Evolutionary conservation across 495 filamentous ascomycete species (phyloP).

Genomic region (Trypethelium eluteriae): DNA sequence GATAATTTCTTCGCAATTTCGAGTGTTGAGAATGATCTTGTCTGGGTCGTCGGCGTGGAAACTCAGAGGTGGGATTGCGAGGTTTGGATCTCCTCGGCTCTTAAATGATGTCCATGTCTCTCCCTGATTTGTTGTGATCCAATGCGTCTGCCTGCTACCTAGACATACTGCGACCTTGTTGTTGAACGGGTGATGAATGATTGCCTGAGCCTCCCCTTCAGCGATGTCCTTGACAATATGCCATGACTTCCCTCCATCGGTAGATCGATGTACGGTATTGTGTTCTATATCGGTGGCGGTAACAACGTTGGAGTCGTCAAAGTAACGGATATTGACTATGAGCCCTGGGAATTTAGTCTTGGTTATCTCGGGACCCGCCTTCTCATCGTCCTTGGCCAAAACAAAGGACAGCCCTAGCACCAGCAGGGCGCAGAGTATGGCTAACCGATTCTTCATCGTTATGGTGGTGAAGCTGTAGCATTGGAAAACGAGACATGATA

Average conservation of each 20-base stretch:
- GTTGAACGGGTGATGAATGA: constrained; percentile 70
- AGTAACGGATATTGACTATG: constrained; percentile 68
- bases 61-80: constrained; percentile 43
- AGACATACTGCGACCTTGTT: constrained; percentile 69
- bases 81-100: constrained; percentile 44
- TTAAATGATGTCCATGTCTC: constrained; percentile 70
- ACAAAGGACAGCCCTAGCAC: constrained; percentile 26
- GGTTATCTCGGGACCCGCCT: constrained; percentile 39
- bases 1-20: constrained; percentile 50
- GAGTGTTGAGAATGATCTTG: constrained; percentile 73
- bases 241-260: constrained; percentile 73
- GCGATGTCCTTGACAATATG: constrained; percentile 53
- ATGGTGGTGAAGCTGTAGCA: background rate
- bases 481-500: background rate
- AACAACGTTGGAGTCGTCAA: constrained; percentile 73
- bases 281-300: constrained; percentile 52
- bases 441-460: constrained; percentile 11
- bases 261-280: constrained; percentile 59
- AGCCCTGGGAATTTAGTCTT: constrained; percentile 52
- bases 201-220: constrained; percentile 49
- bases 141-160: constrained; percentile 58
- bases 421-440: constrained; percentile 27
- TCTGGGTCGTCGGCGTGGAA: constrained; percentile 77
- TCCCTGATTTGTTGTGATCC: constrained; percentile 70
- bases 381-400: constrained; percentile 42